Conservation (phyloP, 768 basidiomycete species). For the Tulasnella sp. region DNA sequence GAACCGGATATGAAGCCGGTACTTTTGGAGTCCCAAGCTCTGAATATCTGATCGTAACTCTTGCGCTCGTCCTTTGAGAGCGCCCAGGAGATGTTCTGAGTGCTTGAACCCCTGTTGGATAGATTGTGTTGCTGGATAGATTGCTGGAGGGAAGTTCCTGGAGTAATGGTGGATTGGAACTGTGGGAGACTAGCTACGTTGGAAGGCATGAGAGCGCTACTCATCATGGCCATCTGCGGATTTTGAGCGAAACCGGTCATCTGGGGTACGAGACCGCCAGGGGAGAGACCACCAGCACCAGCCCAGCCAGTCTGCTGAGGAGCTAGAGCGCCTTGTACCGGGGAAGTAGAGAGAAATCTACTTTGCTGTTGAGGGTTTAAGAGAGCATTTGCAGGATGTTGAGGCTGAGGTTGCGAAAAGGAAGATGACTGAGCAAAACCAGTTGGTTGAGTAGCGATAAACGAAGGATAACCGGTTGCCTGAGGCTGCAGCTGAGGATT, state of each 20-base stretch:
- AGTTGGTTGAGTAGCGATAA: slow-evolving; percentile 9
- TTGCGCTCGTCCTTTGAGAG: slow-evolving; percentile 85
- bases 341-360: slow-evolving; percentile 46
- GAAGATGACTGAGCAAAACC: slow-evolving; percentile 7
- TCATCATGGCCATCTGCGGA: slow-evolving; percentile 78
- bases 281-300: slow-evolving; percentile 25
- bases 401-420: slow-evolving; percentile 11
- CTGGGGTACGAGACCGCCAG: slow-evolving; percentile 48
- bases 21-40: slow-evolving; percentile 79
- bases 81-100: slow-evolving; percentile 72
- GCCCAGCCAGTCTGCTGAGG: slow-evolving; percentile 47
- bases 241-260: slow-evolving; percentile 61
- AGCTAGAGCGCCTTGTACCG: slow-evolving; percentile 18
- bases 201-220: slow-evolving; percentile 77
- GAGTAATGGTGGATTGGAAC: slow-evolving; percentile 43
- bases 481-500: slow-evolving; percentile 40
- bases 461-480: slow-evolving; percentile 37
- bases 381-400: slow-evolving; percentile 10
- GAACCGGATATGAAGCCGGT: slow-evolving; percentile 78
- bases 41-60: slow-evolving; percentile 90
- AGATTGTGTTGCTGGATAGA: slow-evolving; percentile 82
- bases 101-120: slow-evolving; percentile 46
- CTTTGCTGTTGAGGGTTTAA: slow-evolving; percentile 28
- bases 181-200: slow-evolving; percentile 36
- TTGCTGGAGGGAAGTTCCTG: slow-evolving; percentile 53